phyloP scores from a whole-genome alignment of 306 rosid species.

The Dalbergia cochinchinensis region DNA sequence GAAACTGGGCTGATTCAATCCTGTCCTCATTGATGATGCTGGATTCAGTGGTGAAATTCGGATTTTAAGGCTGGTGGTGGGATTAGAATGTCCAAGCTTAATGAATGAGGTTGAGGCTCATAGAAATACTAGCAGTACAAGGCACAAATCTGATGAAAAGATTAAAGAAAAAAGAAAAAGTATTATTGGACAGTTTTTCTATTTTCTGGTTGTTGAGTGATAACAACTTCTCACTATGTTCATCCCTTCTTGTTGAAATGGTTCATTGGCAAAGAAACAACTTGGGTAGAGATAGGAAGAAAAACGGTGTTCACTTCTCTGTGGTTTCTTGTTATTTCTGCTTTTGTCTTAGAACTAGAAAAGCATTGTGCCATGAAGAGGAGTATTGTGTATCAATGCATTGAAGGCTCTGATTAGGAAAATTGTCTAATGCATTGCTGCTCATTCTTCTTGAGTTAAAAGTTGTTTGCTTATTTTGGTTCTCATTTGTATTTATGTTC shows the following conservation, averaged over 20 bases:
- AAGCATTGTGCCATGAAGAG: not conserved
- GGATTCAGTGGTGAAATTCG: not conserved
- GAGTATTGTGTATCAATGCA: not conserved
- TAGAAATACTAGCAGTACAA: not conserved
- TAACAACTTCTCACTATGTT: not conserved
- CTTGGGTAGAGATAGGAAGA: not conserved
- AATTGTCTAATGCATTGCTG: slow-evolving; percentile 24
- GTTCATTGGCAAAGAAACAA: not conserved
- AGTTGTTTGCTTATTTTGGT: not conserved
- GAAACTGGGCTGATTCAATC: slow-evolving; percentile 1
- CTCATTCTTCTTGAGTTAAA: slow-evolving; percentile 3
- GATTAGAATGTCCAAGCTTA: not conserved
- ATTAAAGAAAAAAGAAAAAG: not conserved
- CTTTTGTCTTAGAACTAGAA: slow-evolving; percentile 9
- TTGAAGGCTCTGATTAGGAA: not conserved
- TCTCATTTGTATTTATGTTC: slow-evolving; percentile 6
- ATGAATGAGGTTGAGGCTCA: not conserved
- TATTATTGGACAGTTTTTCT: not conserved
- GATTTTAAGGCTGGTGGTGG: not conserved
- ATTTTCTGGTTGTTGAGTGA: slow-evolving; percentile 1
- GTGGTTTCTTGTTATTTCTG: slow-evolving; percentile 25
- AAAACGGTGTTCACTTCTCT: not conserved
- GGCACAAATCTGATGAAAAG: slow-evolving; percentile 8
- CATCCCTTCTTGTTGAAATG: slow-evolving; percentile 5
- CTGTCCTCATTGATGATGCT: not conserved